Base-by-base conservation (phyloP, 768 basidiomycete species). In the Kwoniella mangroviensis region DNA sequence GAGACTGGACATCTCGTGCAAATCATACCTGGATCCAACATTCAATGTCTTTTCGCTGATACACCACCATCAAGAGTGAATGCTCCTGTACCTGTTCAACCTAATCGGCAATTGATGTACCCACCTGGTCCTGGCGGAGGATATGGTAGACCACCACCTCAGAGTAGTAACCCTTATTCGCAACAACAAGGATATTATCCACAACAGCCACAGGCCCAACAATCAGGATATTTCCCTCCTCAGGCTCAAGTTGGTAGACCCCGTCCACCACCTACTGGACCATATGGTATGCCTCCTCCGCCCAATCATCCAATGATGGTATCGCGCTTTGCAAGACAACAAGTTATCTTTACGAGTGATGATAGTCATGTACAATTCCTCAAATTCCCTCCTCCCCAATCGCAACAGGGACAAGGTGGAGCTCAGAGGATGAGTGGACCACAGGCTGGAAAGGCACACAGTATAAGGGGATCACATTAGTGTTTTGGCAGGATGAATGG, bases 41-140 rank as follows among this genome's bases (percentile, higher is more conserved):
- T 98, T 43, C 90, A 92, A 13, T 87, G 94, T 62, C 85, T 99
- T 54, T 98, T 98, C 79, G 92, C 95, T 59, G 97, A 98, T 83
- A 92, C 92, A 3, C 94, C 94, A 0, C 90, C 94, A 0, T 92
- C 94, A 0, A 87, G 90, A 21, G 89, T 89, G n/a, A 89, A 90
- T 74, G 84, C 88, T 2, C 84, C 86, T 42, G 60, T 85, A 80
- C 56, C 81, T 78, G 22, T 60, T 3, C 76, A 81, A 53, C 85
- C 85, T n/a, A 63, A 72, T 66, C 77, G 78, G 53, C 74, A 71
- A 63, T 82, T 71, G 54, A 68, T 75, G 70, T 72, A 73, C 49
- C 68, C 70, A 9, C 64, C 57, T n/a, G 49, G 17, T 4, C 41
- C 56, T 24, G 51, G 45, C 11, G 17, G 40, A 2, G 56, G 56